Evolutionary conservation across 106 monocot genomes (phyloP).

Genomic region (Phalaenopsis aphrodite): DNA sequence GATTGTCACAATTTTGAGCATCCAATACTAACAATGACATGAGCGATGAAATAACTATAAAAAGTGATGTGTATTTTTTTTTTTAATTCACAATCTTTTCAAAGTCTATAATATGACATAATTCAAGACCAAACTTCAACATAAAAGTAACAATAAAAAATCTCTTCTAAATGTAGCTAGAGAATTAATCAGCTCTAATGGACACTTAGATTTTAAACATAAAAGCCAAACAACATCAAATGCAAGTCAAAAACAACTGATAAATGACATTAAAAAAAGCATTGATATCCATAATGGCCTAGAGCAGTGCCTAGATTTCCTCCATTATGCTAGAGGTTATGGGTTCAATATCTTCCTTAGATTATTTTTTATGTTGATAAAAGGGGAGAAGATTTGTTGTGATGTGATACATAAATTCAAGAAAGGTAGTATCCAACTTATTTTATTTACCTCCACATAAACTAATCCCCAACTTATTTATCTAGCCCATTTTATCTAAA

Average conservation of each 20-base stretch:
- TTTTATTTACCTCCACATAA: too few relatives aligned
- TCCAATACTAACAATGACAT: not conserved
- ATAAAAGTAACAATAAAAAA: not conserved
- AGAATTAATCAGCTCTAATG: not conserved
- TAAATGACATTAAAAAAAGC: not conserved
- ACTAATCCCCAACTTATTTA: too few relatives aligned
- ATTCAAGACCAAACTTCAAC: constrained; percentile 3
- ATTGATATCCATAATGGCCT: not conserved
- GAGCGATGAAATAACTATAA: not conserved
- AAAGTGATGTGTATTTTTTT: not conserved
- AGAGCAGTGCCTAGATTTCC: not conserved
- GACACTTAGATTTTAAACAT: not conserved
- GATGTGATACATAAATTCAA: too few relatives aligned
- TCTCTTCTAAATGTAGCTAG: not conserved
- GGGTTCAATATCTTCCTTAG: not conserved
- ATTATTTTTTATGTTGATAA: too few relatives aligned
- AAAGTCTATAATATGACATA: not conserved
- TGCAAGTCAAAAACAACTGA: not conserved
- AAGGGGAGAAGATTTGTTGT: too few relatives aligned
- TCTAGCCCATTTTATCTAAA: too few relatives aligned
- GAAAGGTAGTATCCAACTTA: too few relatives aligned
- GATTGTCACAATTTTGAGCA: constrained; percentile 1
- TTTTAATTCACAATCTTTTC: not conserved
- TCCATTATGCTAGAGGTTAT: not conserved
- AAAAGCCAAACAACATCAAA: not conserved